Base-by-base conservation (phyloP, 441 rosid species). In the Gossypium gossypioides region DNA sequence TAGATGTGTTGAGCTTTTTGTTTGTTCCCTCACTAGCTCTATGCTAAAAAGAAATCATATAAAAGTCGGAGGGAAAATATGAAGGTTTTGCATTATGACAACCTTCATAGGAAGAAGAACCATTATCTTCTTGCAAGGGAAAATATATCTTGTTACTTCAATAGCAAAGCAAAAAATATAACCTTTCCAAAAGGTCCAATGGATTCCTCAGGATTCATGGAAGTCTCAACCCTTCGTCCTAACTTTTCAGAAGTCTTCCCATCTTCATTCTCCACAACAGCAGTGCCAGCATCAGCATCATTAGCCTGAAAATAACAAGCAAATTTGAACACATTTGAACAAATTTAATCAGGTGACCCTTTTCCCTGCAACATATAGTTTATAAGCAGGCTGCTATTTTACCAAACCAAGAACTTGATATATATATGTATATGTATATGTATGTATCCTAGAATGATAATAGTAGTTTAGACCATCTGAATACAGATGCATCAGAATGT, bases 181-280 rank as follows among this genome's bases (percentile, higher is more conserved):
- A 93, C 97, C 87, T 93, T 86, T 15, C 87, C 89, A 46, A 80
- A 21, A 9, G 82, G 83, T 77, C 91, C 89, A 76, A 60, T 75
- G 32, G 84, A 65, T 68, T 63, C 66, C 58, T 86, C 86, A 51
- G 55, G 70, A 60, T 83, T 84, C 55, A 51, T 78, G 68, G 86
- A 72, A 77, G 46, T 75, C 76, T 66, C 80, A 21, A 29, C 52
- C 70, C 77, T 74, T 12, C 82, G 72, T 70, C 69, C 76, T 70
- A 24, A 72, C 66, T 40, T 64, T 71, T 76, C 70, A 68, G 71
- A 58, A 68, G 71, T 59, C 68, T 76, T 74, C 68, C 78, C 87
- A 48, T 59, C 81, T 72, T 74, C 80, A 74, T 79, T 58, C 18
- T 50, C 42, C 70, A 56, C 54, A 50, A n/a, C n/a, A 16, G 34